phyloP scores from a whole-genome alignment of 176 grass and related monocot species.

The Eragrostis nindensis region DNA sequence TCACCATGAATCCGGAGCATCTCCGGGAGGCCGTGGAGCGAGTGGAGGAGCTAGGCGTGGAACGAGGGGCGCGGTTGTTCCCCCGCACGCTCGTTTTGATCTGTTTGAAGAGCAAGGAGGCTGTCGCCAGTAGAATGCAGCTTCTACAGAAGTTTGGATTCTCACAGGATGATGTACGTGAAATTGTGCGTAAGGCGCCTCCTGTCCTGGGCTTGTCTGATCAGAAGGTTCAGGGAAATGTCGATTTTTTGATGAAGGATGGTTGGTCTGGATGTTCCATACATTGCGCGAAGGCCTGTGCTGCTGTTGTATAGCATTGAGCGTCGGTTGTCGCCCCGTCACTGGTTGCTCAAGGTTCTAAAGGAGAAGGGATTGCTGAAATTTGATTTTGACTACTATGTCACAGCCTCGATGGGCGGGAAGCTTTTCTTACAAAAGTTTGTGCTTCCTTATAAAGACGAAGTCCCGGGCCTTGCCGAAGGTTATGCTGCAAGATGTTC shows the following conservation, averaged over 20 bases:
- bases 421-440: conserved; percentile 47
- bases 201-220: neutral
- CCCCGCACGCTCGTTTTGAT: conserved; percentile 1
- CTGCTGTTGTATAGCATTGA: conserved; percentile 55
- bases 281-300: conserved; percentile 21
- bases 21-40: conserved; percentile 25
- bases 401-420: neutral
- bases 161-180: neutral
- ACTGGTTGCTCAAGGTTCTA: conserved; percentile 41
- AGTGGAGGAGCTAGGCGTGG: conserved; percentile 25
- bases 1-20: neutral
- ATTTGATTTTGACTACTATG: conserved; percentile 30
- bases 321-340: conserved; percentile 40
- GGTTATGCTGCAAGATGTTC: conserved; percentile 8
- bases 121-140: neutral
- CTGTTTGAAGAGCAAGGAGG: neutral
- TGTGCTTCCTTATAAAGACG: conserved; percentile 29
- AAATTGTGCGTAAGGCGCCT: neutral
- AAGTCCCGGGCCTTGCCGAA: conserved; percentile 19
- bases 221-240: neutral
- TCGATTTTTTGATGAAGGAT: conserved; percentile 35
- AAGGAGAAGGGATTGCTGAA: conserved; percentile 22
- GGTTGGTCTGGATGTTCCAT: conserved; percentile 20
- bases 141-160: neutral
- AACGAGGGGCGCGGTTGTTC: conserved; percentile 14